Base-by-base conservation (phyloP, 2,329 filamentous ascomycete species). In the Parascedosporium putredinis region DNA sequence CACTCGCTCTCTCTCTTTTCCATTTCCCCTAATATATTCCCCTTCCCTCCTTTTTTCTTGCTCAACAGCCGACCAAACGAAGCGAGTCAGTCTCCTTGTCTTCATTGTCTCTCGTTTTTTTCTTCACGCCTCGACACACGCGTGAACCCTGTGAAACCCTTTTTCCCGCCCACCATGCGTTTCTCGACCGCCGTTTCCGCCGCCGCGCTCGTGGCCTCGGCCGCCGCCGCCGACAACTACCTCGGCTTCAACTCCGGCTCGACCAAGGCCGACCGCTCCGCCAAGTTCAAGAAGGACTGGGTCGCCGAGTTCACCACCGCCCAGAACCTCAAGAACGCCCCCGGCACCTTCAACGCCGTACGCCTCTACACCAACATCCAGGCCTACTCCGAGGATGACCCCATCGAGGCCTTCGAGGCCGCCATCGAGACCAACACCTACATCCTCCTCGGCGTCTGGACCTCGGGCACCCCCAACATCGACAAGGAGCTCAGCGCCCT, bases 391-490 rank as follows among this genome's bases (percentile, higher is more conserved):
- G 66, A 76, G 55, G 82, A 75, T 66, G 73, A 74, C 29, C 75
- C 80, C 58, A 88, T 85, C 60, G 72, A 76, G 40, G 86, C 84
- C 55, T 88, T 95, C 55, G 84, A 84, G 38, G 89, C 89, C 40
- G 89, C 88, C 59, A 88, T 95, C 66, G 77, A 75, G 57, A 87
- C 87, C 59, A 77, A 88, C 58, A 94, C 87, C 2, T 75, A 76
- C 42, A 76, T 96, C 24, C 76, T 96, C 8, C 79, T 95, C 10
- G 88, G 88, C 56, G 70, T 96, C 47, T 95, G 89, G 89, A 79
- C 81, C 8, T 91, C 87, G 0, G 83, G 82, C 46, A 70, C 78
- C 50, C 70, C 67, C 6, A 64, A 62, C 22, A 82, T 94, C 64
- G 67, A 75, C 63, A 86, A 88, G 62, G 88, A 95, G 69, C 68